Percentiles rank a stretch among this genome's conserved stretches.
phyloP scores from a whole-genome alignment of 1,284 basidiomycete genomes.

The Thecaphora thlaspeos region DNA sequence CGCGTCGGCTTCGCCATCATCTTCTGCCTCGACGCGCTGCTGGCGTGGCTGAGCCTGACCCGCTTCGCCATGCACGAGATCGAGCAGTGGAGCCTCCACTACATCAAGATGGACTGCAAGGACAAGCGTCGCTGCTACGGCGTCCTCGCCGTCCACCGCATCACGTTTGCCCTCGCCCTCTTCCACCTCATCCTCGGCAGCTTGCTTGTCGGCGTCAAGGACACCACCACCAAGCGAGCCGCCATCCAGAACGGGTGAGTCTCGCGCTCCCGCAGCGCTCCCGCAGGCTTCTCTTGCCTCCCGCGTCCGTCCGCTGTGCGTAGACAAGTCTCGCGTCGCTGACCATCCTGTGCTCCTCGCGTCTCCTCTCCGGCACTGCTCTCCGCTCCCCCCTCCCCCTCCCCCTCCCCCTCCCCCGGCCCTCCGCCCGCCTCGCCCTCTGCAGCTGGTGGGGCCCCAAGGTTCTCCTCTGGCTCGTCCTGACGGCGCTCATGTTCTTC shows the following conservation, averaged over 20 bases:
- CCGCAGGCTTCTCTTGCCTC: constrained; percentile 1
- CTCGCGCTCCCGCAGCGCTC: not conserved
- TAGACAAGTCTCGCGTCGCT: too few species aligned
- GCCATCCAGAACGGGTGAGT: constrained; percentile 83
- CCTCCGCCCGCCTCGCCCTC: too few species aligned
- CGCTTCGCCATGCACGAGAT: constrained; percentile 82
- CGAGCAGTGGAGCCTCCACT: constrained; percentile 90
- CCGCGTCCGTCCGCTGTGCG: not conserved
- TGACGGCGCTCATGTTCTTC: constrained; percentile 80
- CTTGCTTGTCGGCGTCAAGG: constrained; percentile 78
- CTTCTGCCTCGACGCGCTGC: constrained; percentile 90
- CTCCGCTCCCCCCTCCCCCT: too few species aligned
- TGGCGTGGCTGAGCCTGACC: constrained; percentile 94
- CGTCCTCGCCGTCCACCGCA: constrained; percentile 93
- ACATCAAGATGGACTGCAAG: constrained; percentile 95
- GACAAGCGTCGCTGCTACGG: constrained; percentile 87
- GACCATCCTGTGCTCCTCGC: too few species aligned
- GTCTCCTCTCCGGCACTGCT: too few species aligned
- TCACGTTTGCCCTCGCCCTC: constrained; percentile 89
- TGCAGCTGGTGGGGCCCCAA: constrained; percentile 97
- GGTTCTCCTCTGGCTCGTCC: constrained; percentile 76
- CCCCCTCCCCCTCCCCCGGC: constrained; percentile 59
- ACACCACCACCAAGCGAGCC: constrained; percentile 85
- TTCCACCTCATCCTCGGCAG: constrained; percentile 82
- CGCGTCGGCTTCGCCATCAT: constrained; percentile 95